These are phyloP conservation scores for Penicillium angulare DNA, from an alignment of 495 filamentous ascomycete genomes.

Conservation along the genomic window DNA sequence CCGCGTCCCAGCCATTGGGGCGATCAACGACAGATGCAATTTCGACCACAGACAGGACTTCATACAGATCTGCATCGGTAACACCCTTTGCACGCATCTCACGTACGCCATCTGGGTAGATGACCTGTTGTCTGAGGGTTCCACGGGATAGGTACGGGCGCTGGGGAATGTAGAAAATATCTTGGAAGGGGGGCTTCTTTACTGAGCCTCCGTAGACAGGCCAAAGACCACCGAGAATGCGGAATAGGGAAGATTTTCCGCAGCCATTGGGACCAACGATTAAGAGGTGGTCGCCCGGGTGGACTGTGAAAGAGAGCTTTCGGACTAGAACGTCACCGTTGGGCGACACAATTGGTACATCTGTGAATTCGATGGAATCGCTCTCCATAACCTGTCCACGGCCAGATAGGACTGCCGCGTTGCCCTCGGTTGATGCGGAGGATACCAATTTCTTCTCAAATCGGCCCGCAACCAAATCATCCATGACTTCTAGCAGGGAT, in stretches of 20 bases:
- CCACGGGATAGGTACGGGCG: constrained; percentile 89
- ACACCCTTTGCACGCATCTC: constrained; percentile 84
- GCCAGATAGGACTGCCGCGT: constrained; percentile 74
- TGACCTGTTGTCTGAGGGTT: constrained; percentile 89
- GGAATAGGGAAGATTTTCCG: constrained; percentile 92
- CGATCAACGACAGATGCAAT: constrained; percentile 82
- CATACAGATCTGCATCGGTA: constrained; percentile 75
- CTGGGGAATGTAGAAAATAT: constrained; percentile 98
- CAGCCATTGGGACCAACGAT: constrained; percentile 97
- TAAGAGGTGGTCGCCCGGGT: constrained; percentile 82
- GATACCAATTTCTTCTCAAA: constrained; percentile 97
- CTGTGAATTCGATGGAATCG: constrained; percentile 77
- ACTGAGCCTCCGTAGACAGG: constrained; percentile 97
- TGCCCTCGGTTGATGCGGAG: constrained; percentile 72
- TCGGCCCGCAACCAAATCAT: constrained; percentile 80
- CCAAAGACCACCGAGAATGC: constrained; percentile 95
- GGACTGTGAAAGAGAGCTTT: constrained; percentile 80
- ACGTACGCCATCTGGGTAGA: constrained; percentile 86
- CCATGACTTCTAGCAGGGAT: constrained; percentile 87
- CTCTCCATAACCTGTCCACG: constrained; percentile 77
- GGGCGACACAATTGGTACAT: constrained; percentile 96
- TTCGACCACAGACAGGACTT: constrained; percentile 73
- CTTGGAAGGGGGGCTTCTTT: constrained; percentile 78
- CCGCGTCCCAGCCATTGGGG: constrained; percentile 85
- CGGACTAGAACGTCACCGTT: constrained; percentile 90